Conservation (phyloP, 208 protist species). For the Leishmania lainsoni region DNA sequence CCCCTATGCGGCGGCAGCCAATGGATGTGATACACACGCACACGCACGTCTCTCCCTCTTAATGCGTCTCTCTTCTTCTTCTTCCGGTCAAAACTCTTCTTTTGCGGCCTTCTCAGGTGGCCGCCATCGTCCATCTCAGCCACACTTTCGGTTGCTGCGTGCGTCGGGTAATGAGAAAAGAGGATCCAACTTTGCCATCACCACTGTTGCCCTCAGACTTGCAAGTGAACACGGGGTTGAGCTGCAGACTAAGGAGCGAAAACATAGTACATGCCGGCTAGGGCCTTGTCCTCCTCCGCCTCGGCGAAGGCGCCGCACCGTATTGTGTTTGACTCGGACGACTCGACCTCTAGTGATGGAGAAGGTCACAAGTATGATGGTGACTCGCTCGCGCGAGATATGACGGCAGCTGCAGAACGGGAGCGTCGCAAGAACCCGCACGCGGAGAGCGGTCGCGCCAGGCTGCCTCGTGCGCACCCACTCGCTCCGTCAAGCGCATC, state of each 20-base stretch:
- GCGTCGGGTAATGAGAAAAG: background rate
- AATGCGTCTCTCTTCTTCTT: background rate
- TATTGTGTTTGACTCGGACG: constrained; percentile 39
- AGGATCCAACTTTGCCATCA: background rate
- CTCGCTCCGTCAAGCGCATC: constrained; percentile 14
- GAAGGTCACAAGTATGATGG: constrained; percentile 12
- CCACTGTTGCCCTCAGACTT: background rate
- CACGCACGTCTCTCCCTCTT: background rate
- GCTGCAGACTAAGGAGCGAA: background rate
- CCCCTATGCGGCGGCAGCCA: background rate
- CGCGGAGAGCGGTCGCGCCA: constrained; percentile 52
- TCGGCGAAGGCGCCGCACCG: constrained; percentile 12
- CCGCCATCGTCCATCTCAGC: background rate
- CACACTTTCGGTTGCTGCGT: background rate
- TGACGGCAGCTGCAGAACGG: constrained; percentile 48
- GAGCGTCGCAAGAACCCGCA: constrained; percentile 73
- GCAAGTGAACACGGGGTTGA: background rate
- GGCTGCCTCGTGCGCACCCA: constrained; percentile 33
- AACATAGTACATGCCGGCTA: background rate
- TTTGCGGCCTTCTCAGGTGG: background rate
- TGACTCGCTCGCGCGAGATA: constrained; percentile 43
- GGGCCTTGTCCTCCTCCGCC: background rate
- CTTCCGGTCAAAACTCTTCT: too few relatives aligned
- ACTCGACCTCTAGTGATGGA: constrained; percentile 30
- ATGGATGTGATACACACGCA: background rate